A percentile compares a stretch with the other conserved stretches of the same genome.
Conservation (phyloP, 1,139 yeast genomes). For the Lodderomyces metapsilosis region DNA sequence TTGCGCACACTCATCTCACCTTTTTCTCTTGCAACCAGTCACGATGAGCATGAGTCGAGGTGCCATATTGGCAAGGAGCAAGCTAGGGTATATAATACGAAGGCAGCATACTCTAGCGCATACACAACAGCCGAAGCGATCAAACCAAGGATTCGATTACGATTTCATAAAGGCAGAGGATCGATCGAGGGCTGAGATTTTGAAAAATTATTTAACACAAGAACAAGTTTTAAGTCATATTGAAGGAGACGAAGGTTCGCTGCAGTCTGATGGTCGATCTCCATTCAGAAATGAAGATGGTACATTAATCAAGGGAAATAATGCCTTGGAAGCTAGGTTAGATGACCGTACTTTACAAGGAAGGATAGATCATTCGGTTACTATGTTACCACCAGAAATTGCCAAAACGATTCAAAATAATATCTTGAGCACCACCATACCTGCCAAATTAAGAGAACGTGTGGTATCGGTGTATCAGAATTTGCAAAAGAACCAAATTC, state of each 20-base stretch:
- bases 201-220: conserved; percentile 6
- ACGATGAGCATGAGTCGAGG: not conserved
- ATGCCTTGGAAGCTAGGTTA: conserved; percentile 53
- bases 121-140: not conserved
- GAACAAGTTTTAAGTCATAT: conserved; percentile 5
- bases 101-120: conserved; percentile 4
- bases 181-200: conserved; percentile 6
- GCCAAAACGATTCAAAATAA: conserved; percentile 58
- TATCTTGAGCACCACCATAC: conserved; percentile 52
- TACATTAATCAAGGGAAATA: conserved; percentile 40
- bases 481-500: conserved; percentile 50
- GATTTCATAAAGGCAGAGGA: conserved; percentile 9
- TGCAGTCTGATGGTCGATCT: conserved; percentile 15
- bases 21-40: not conserved
- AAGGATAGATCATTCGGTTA: conserved; percentile 42
- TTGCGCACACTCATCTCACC: conserved; percentile 3
- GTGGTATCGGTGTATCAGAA: conserved; percentile 54
- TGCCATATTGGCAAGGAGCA: not conserved
- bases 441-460: conserved; percentile 54
- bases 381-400: conserved; percentile 52
- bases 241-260: conserved; percentile 2
- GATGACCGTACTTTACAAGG: conserved; percentile 49
- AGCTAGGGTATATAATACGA: not conserved
- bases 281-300: conserved; percentile 43
- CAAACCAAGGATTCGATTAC: conserved; percentile 4